phyloP scores from a whole-genome alignment of 225 moss, liverwort and hornwort genomes.

The Polytrichum formosum region DNA sequence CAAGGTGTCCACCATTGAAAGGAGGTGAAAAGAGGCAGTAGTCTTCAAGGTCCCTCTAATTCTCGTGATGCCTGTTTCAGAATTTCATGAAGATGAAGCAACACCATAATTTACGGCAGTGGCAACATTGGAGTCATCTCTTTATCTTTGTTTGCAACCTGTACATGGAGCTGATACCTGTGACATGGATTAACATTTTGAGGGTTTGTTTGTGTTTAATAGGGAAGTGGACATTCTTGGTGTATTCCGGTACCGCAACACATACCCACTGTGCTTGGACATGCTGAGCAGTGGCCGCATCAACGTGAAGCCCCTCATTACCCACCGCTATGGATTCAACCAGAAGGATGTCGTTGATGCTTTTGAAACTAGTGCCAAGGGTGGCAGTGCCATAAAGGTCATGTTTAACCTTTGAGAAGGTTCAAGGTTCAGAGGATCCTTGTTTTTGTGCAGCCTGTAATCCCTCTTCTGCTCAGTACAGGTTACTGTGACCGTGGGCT shows the following conservation, averaged over 20 bases:
- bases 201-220: constrained; percentile 2
- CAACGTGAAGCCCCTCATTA: constrained; percentile 47
- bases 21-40: too few relatives aligned
- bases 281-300: constrained; percentile 36
- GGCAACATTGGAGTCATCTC: too few relatives aligned
- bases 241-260: constrained; percentile 53
- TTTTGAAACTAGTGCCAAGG: constrained; percentile 44
- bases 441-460: too few relatives aligned
- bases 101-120: too few relatives aligned
- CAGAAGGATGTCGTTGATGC: constrained; percentile 52
- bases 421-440: not conserved
- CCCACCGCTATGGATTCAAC: constrained; percentile 47
- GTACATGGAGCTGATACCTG: too few relatives aligned
- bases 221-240: constrained; percentile 58
- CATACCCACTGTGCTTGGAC: constrained; percentile 49
- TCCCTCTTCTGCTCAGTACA: not conserved
- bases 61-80: too few relatives aligned
- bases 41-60: too few relatives aligned
- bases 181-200: too few relatives aligned
- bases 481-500: not conserved
- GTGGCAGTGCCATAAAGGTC: constrained; percentile 51
- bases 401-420: constrained; percentile 46
- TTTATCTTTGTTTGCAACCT: too few relatives aligned
- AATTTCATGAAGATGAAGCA: too few relatives aligned
- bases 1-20: too few relatives aligned